Base-by-base conservation (phyloP, 768 basidiomycete genomes). In the Termitomyces sp. region DNA sequence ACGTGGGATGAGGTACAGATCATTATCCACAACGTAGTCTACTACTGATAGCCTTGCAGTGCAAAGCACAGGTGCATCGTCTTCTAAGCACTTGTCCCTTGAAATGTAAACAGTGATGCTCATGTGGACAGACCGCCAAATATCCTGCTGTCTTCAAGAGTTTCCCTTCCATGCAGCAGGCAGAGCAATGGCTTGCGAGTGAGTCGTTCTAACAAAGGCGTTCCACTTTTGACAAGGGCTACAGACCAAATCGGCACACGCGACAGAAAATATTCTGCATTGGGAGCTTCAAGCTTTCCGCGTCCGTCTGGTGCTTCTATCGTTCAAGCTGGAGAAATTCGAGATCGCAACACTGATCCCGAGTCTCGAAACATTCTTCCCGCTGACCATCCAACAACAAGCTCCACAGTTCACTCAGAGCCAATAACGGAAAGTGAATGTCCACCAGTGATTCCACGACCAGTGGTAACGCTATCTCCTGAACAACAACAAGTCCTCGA, bases 1-100 rank as follows among this genome's bases (percentile, higher is more conserved):
- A 77, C 74, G 14, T 89, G 88, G 88, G 76, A 80, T 28, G 82
- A 87, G 73, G 88, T 83, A 63, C 58, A 77, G 68, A 40, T 20
- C 38, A 33, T 55, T 14, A 6, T 16, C 3, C 35, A 26, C 36
- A 16, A 18, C 16, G 26, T 30, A 41, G 12, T 20, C 26, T 14
- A 55, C 23, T 10, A 16, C 14, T 50, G 35, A 55, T 38, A 12
- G 6, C 32, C 12, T 46, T 53, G 47, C 61, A 84, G 84, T 83
- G 82, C 61, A 78, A 75, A 36, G 67, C 68, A 13, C 81, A 80
- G 56, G 84, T 81, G 23, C 38, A 49, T 57, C 8, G n/a, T 46
- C 43, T 55, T 30, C 28, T 18, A 18, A 48, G 6, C 7, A 36
- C 14, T 26, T 23, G 23, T 16, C 10, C 38, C 28, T 41, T 43